phyloP scores from a whole-genome alignment of 169 alveolate species.

The Theileria annulata region DNA sequence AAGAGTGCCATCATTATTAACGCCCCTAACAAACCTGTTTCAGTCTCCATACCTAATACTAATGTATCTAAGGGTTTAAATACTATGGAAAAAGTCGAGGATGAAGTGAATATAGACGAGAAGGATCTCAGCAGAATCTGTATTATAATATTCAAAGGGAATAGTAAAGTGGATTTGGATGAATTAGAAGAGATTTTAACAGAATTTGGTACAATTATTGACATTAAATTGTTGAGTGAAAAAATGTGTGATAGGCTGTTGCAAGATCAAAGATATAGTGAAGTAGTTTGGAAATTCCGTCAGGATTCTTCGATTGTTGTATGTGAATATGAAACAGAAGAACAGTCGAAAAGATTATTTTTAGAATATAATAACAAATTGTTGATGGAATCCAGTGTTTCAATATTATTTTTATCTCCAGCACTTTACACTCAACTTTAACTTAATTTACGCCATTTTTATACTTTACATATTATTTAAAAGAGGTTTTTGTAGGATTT shows the following conservation, averaged over 20 bases:
- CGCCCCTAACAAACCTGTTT: constrained; percentile 26
- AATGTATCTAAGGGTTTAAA: not conserved
- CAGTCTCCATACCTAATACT: constrained; percentile 5
- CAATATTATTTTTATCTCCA: not conserved
- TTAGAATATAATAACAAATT: not conserved
- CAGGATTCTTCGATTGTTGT: not conserved
- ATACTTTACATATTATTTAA: not conserved
- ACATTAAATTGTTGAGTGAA: constrained; percentile 6
- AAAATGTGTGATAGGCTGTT: not conserved
- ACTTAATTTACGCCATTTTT: not conserved
- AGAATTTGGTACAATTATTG: constrained; percentile 51
- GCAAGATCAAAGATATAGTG: constrained; percentile 1
- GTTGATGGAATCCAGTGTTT: constrained; percentile 26
- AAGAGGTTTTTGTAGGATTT: not conserved
- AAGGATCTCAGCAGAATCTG: constrained; percentile 12
- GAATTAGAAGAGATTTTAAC: constrained; percentile 44
- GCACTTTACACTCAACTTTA: constrained; percentile 1
- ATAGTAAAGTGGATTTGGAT: constrained; percentile 18
- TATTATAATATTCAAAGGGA: constrained; percentile 7
- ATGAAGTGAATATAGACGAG: not conserved
- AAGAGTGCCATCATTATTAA: constrained; percentile 84
- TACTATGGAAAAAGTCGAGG: not conserved
- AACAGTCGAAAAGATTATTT: constrained; percentile 38
- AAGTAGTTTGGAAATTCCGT: not conserved
- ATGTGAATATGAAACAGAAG: constrained; percentile 56